phyloP scores from a whole-genome alignment of 257 asterid genomes.

The Solanum etuberosum region DNA sequence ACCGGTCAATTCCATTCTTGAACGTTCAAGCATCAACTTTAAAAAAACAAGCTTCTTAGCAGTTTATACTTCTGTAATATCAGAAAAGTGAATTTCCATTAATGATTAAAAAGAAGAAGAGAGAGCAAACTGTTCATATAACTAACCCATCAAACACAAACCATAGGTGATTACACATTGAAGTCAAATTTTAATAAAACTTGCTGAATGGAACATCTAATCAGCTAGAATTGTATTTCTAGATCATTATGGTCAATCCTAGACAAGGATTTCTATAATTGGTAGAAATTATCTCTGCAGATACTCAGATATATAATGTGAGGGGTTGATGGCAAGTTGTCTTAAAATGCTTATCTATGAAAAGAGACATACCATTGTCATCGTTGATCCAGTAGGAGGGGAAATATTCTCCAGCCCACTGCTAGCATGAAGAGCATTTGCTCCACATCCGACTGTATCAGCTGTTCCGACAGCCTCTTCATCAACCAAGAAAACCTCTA shows the following conservation, averaged over 20 bases:
- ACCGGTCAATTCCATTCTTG: not conserved
- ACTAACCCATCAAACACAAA: not conserved
- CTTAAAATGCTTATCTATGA: not conserved
- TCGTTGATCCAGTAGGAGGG: slow-evolving; percentile 8
- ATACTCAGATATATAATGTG: not conserved
- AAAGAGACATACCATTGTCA: slow-evolving; percentile 17
- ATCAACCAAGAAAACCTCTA: slow-evolving; percentile 58
- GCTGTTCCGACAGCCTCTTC: no score
- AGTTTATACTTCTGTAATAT: not conserved
- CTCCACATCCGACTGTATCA: slow-evolving; percentile 63
- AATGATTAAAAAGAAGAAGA: not conserved
- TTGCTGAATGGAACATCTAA: no score
- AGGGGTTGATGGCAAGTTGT: not conserved
- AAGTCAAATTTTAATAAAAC: no score
- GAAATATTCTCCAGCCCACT: slow-evolving; percentile 11
- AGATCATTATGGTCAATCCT: not conserved
- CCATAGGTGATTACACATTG: no score
- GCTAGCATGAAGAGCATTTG: slow-evolving; percentile 39
- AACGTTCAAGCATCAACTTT: not conserved
- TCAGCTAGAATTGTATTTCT: not conserved
- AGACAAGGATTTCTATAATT: no score
- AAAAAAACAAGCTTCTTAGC: not conserved
- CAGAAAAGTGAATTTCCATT: not conserved
- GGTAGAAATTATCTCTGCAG: not conserved
- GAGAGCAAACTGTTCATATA: not conserved